Evolutionary conservation across 192 early-diverging fungal species (phyloP), one percentile per base, ranked within the genome.

Genomic region (Coemansia sp.): DNA sequence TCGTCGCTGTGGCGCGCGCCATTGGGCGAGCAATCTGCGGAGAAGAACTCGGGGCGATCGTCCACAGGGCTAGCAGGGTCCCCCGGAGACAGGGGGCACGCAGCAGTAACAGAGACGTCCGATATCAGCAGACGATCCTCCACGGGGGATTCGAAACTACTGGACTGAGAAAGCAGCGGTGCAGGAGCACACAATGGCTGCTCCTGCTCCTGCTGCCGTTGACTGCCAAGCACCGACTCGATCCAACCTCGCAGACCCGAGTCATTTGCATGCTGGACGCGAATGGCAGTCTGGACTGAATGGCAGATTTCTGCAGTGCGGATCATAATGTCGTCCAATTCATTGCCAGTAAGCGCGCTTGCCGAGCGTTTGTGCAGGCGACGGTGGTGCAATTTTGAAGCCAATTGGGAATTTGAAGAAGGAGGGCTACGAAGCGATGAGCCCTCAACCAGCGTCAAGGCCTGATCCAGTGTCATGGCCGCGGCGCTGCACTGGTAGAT

Each of bases 291-390:
- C 60, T 81, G 78, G 5, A 81, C 57, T n/a, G 78, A 74, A 48
- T 81, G 73, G 28, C 78, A 81, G 58, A 67, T 62, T 53, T 81
- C 78, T 5, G 64, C 78, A 2, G 78, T 74, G 44, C 63, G 71
- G 19, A 74, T 70, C 78, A 81, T 81, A 16, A 81, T 71, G 12
- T 81, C 72, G 58, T 81, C 78, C 19, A 81, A 58, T 59, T 81
- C 78, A 55, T n/a, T 54, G 1, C 30, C 61, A 7, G 69, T 65
- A 44, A 81, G 47, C 10, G 69, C 78, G 51, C 78, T 74, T 0
- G 65, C 52, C 30, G 78, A 68, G 0, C 72, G 68, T 65, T 68
- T 71, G 30, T 81, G 78, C 58, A 66, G 58, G 1, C 71, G 60
- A 10, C 77, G 71, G n/a, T 63, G 60, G 16, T 65, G 62, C 7